phyloP scores from a whole-genome alignment of 148 eudicot species.

The Rheum nobile region DNA sequence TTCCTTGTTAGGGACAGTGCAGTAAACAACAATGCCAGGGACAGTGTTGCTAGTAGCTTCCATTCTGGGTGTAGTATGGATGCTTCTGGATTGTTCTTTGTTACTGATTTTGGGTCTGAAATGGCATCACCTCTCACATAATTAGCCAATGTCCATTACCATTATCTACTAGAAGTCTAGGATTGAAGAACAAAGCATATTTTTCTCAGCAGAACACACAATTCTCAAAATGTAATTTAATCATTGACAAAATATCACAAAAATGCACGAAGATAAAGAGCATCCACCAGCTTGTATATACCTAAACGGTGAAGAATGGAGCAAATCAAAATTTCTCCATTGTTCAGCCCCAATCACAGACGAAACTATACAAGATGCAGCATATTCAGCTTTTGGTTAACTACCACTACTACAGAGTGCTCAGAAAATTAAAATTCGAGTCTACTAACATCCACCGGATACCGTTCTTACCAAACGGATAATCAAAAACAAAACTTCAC shows the following conservation, averaged over 20 bases:
- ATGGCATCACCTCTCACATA: slow-evolving; percentile 1
- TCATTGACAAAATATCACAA: neutral
- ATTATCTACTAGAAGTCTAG: neutral
- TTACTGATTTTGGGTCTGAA: slow-evolving; percentile 31
- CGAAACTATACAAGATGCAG: neutral
- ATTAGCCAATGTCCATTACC: neutral
- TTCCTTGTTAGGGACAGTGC: slow-evolving; percentile 88
- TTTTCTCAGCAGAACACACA: neutral
- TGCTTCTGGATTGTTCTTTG: slow-evolving; percentile 27
- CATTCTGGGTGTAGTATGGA: slow-evolving; percentile 27
- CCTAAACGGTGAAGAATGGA: neutral
- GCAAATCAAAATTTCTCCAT: neutral
- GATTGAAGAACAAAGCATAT: neutral
- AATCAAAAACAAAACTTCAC: neutral
- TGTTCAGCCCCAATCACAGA: neutral
- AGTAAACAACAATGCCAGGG: slow-evolving; percentile 89
- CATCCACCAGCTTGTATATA: neutral
- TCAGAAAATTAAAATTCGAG: neutral
- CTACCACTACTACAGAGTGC: neutral
- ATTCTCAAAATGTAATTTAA: neutral
- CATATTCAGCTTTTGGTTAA: neutral
- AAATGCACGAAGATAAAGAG: neutral
- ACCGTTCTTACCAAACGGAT: neutral
- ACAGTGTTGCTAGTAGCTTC: slow-evolving; percentile 48
- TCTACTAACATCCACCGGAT: neutral